Evolutionary conservation across 2,329 filamentous ascomycete species (phyloP), one percentile per base, ranked within the genome.

Genomic region (Colletotrichum musicola): DNA sequence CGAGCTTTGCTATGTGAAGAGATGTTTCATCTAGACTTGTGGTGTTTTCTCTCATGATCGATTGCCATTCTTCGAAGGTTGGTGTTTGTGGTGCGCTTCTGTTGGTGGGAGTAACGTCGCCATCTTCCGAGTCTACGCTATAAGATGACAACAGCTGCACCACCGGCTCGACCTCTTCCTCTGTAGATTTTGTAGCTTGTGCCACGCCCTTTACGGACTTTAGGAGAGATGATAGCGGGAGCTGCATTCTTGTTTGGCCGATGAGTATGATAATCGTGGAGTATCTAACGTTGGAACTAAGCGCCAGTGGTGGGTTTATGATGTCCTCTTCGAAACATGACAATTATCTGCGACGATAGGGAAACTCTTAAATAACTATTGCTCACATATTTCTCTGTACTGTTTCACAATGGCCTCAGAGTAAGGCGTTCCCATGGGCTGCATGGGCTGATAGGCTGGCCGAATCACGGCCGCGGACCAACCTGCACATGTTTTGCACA

Each of bases 361-460:
- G 7, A 7, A 35, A 35, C 9, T 9, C 7, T 35, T 10, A 35
- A 35, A 35, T 35, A 35, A 35, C 30, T 10, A 35, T 35, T 7
- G 10, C 7, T 10, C 3, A 10, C 30, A 10, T 10, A 35, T 35
- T 35, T 35, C 6, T 25, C 27, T 30, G 27, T 4, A 30, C 1
- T 30, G 27, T 30, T 30, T 30, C 27, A 30, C 27, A 30, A 30
- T 16, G 13, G 18, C 20, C n/a, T 35, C 25, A 10, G 2, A 38
- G 56, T 38, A 38, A 49, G 56, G 42, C 56, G 5, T 47, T 50
- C 27, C 42, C 14, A 2, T 6, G 12, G 44, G 59, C 64, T 67
- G 44, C 14, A 20, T 51, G 2, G 4, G 18, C 30, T 35, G 30
- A 35, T 9, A 4, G 20, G 20, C 2, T 1, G 3, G 13, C 4